Base-by-base conservation (phyloP, 331 rosid species). In the Prunus yedoensis region DNA sequence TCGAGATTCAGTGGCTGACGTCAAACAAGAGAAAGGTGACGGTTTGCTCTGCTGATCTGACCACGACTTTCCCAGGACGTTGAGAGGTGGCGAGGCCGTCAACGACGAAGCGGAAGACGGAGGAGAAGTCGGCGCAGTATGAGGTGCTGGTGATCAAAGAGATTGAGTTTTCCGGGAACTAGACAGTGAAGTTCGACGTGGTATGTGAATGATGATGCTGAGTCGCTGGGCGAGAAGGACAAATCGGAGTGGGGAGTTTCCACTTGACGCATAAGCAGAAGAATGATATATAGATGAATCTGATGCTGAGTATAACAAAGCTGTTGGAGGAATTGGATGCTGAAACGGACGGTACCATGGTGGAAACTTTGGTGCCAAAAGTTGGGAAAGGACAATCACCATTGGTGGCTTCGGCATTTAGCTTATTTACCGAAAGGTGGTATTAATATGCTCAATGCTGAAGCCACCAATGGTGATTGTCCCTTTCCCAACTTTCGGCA, bases 161-260 rank as follows among this genome's bases (percentile, higher is more conserved):
- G 66, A 91, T 93, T 3, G 87, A 82, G 77, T 86, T 87, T 52
- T 4, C 13, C 1, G 4, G 59, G n/a, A n/a, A 75, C 4, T 3
- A 1, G 0, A 15, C 77, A 0, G 67, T 91, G 72, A 93, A 89
- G 72, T 91, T 91, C 20, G 98, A 93, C 28, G 96, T 91, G 65
- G 27, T 82, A 64, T 13, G 61, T 91, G 25, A 91, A 93, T 23
- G 93, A 90, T 12, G 98, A 93, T 53, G 90, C 88, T 51, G 97
- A 85, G 5, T 57, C 0, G 51, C 46, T 61, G 11, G 66, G 66
- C 0, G 52, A 78, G 13, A 74, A 88, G 0, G 79, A 57, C 11
- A 74, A 85, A 43, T 84, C 89, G 0, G 97, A 93, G 80, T 90
- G 0, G 93, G 97, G 10, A 93, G 98, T 65, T 93, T 86, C 74